Evolutionary conservation across 2,329 filamentous ascomycete species (phyloP).

Genomic region (Cytospora chrysosperma): DNA sequence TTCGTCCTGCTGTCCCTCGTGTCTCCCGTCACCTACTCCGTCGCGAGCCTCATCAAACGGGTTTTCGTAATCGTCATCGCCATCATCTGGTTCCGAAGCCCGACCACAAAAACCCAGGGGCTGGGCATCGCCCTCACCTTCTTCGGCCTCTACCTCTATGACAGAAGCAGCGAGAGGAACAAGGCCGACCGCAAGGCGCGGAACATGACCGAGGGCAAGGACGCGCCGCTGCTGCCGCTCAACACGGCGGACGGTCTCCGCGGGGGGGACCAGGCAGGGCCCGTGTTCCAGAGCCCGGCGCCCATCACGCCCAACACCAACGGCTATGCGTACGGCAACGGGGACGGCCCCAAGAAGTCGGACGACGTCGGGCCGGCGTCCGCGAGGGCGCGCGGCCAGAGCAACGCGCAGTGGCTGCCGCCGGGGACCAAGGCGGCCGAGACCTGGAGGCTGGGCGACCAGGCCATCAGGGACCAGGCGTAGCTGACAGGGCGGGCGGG

Average conservation of each 20-base stretch:
- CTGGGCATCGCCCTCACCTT: constrained; percentile 88
- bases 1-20: constrained; percentile 91
- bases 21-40: constrained; percentile 94
- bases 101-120: constrained; percentile 79
- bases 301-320: constrained; percentile 35
- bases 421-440: constrained; percentile 83
- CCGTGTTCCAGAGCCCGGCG: constrained; percentile 40
- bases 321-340: constrained; percentile 41
- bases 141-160: constrained; percentile 90
- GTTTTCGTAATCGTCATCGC: constrained; percentile 96
- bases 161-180: constrained; percentile 83
- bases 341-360: constrained; percentile 56
- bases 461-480: constrained; percentile 25
- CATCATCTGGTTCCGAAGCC: constrained; percentile 93
- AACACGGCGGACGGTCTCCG: constrained; percentile 43
- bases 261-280: constrained; percentile 30
- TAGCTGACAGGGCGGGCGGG: not conserved
- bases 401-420: constrained; percentile 65
- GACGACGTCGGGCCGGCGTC: constrained; percentile 46
- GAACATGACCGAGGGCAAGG: constrained; percentile 55
- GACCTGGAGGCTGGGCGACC: constrained; percentile 63
- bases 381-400: constrained; percentile 39
- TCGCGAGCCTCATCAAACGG: constrained; percentile 92
- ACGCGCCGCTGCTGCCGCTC: constrained; percentile 66
- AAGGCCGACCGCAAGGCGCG: constrained; percentile 82